Evolutionary conservation across 1,284 basidiomycete species (phyloP), one percentile per base, ranked within the genome.

Genomic region (Peniophora sp.): DNA sequence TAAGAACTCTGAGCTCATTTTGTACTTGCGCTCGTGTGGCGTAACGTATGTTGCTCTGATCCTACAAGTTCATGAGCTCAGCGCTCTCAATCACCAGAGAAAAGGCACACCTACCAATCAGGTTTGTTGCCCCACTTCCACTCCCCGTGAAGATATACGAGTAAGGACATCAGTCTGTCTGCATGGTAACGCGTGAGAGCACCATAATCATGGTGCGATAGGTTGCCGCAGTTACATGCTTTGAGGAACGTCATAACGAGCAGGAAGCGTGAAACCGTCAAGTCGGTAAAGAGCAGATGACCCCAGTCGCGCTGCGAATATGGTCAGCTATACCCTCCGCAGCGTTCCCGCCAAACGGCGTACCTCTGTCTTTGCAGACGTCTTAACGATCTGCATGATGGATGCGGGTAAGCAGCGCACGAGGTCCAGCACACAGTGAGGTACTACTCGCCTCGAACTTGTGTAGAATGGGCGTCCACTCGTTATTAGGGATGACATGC

Each of bases 161-260:
- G 47, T 46, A 67, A 51, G n/a, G 59, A 66, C 55, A 65, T 59
- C 52, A 65, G 60, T 10, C 61, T 61, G 49, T 67, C 58, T 10
- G 64, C 65, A 24, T 65, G 63, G 45, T 62, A 66, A 49, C 62
- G 62, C 0, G 64, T 65, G 32, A 64, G 52, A 1, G 58, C 54
- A 47, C 59, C 60, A 53, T 62, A 67, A 50, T 67, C 64, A 52
- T 64, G 60, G 52, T 65, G 63, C 0, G 59, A 62, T 44, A 52
- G 54, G 43, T 64, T 63, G 23, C 63, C 64, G 50, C 64, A 65
- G 41, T 59, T 25, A 36, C 53, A 20, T 22, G 50, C 53, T 34
- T n/a, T 38, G 47, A 51, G 57, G 48, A 59, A 61, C 20, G 60
- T 52, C 65, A 65, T 64, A 38, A 65, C 61, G 24, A 65, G 55